A percentile compares a stretch with the other conserved stretches of the same genome.
Evolutionary conservation across 495 filamentous ascomycete genomes (phyloP).

Genomic region (Daldinia loculata): DNA sequence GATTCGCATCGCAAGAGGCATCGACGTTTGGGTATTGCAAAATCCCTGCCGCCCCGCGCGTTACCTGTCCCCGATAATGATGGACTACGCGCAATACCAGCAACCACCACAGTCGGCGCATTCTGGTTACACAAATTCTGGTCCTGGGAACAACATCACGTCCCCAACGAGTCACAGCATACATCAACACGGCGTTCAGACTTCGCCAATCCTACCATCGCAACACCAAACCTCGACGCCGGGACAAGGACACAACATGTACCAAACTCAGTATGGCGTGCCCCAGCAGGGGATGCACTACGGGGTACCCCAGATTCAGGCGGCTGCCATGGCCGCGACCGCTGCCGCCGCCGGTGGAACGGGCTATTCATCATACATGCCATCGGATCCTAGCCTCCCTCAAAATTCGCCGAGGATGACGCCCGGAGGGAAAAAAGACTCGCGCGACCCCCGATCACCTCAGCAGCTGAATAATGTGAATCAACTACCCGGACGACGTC

Average conservation of each 20-base stretch:
- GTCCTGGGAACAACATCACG: conserved; percentile 67
- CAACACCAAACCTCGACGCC: conserved; percentile 64
- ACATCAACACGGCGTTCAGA: conserved; percentile 63
- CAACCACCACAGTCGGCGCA: conserved; percentile 67
- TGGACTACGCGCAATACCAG: conserved; percentile 76
- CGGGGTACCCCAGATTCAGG: conserved; percentile 66
- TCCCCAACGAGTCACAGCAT: conserved; percentile 66
- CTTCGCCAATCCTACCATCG: conserved; percentile 70
- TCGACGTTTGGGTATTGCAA: conserved; percentile 39
- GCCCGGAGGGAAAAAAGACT: conserved; percentile 63
- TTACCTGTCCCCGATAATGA: conserved; percentile 60
- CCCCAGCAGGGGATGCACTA: conserved; percentile 68
- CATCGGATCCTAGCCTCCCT: conserved; percentile 62
- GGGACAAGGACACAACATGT: conserved; percentile 65
- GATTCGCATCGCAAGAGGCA: conserved; percentile 42
- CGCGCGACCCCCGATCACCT: conserved; percentile 67
- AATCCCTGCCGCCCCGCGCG: conserved; percentile 46
- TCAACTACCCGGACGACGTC: conserved; percentile 58
- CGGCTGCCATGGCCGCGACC: conserved; percentile 74
- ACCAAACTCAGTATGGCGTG: conserved; percentile 66
- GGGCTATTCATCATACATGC: conserved; percentile 62
- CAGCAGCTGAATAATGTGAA: conserved; percentile 65
- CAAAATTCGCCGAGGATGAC: conserved; percentile 69
- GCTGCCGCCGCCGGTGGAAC: conserved; percentile 71
- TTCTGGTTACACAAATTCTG: conserved; percentile 62